Conservation (phyloP, 345 rosid genomes). For the Populus simonii region DNA sequence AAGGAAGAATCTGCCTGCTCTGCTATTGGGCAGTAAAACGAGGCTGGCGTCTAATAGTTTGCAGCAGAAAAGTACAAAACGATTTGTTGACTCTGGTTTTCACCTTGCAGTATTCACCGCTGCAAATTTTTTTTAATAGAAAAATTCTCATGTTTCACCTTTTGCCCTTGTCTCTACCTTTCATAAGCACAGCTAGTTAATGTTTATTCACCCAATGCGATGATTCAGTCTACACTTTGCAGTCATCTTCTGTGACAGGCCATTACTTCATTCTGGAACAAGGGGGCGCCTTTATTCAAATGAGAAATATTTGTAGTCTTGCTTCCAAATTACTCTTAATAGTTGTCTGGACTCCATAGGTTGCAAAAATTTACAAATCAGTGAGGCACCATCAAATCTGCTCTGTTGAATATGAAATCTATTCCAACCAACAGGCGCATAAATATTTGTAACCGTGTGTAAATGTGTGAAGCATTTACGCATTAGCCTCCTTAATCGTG, state of each 20-base stretch:
- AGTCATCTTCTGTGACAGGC: neutral
- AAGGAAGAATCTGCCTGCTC: conserved; percentile 2
- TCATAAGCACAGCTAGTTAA: neutral
- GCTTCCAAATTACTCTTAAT: neutral
- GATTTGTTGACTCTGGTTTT: neutral
- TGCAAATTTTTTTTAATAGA: neutral
- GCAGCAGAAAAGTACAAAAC: conserved; percentile 17
- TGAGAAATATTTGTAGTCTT: neutral
- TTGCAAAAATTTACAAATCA: too few relatives aligned
- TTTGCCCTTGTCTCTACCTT: neutral
- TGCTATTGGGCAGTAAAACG: neutral
- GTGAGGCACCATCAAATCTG: neutral
- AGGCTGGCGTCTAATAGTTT: neutral
- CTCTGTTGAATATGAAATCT: neutral
- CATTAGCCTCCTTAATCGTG: neutral
- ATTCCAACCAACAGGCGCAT: neutral
- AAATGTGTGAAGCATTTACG: too few relatives aligned
- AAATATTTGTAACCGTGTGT: too few relatives aligned
- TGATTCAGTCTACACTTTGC: neutral
- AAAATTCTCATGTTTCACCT: neutral
- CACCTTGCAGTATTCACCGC: neutral
- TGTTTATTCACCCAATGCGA: neutral
- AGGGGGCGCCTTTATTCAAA: neutral
- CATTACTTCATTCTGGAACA: neutral
- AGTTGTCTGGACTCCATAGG: neutral